Percentiles rank a stretch among this genome's conserved stretches.
phyloP scores from a whole-genome alignment of 2,329 filamentous ascomycete species.

The Colletotrichum sp. region DNA sequence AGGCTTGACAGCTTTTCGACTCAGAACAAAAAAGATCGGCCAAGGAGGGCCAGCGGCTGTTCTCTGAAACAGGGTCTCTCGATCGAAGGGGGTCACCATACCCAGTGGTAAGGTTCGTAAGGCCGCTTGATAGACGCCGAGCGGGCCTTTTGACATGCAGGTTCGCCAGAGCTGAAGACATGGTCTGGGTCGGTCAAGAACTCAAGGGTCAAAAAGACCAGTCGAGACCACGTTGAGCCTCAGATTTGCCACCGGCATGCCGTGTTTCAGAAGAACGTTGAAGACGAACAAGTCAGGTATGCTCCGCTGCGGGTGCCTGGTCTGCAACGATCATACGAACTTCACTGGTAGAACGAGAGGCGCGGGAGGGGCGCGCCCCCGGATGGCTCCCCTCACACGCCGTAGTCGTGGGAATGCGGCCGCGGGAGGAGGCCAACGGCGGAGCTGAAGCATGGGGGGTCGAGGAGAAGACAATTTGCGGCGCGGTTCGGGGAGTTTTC shows the following conservation, averaged over 20 bases:
- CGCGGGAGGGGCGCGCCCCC: background rate
- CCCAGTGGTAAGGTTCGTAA: background rate
- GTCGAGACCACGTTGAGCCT: conserved; percentile 12
- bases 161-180: background rate
- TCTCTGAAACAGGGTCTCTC: background rate
- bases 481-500: background rate
- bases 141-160: background rate
- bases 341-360: background rate
- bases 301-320: background rate
- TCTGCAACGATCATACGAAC: background rate
- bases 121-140: background rate
- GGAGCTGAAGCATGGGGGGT: background rate
- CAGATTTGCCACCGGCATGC: conserved; percentile 2
- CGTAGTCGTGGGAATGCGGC: background rate
- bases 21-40: background rate
- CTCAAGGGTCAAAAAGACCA: background rate
- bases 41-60: background rate
- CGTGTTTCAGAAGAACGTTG: background rate
- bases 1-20: background rate
- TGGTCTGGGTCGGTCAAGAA: background rate
- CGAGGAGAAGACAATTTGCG: background rate
- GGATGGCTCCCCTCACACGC: background rate
- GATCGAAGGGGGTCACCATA: background rate
- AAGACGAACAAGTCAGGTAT: background rate
- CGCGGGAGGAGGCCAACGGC: conserved; percentile 9